Percentiles rank a stretch among this genome's conserved stretches.
phyloP scores from a whole-genome alignment of 441 rosid genomes.

The Mallotus japonicus region DNA sequence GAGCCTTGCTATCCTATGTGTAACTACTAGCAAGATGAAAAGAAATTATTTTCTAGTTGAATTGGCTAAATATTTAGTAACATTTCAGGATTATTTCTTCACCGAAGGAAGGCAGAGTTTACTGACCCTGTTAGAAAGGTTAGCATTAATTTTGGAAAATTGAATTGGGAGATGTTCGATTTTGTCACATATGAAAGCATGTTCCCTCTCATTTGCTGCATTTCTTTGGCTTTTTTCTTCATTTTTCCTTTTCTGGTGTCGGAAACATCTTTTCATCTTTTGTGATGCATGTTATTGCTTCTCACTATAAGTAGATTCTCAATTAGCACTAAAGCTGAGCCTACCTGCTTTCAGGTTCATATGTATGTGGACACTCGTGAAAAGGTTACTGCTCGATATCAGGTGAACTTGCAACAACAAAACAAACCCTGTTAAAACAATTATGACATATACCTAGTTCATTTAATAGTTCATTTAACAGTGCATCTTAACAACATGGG shows the following conservation, averaged over 20 bases:
- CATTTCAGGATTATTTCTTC: slow-evolving; percentile 83
- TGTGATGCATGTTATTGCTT: neutral
- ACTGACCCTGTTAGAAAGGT: slow-evolving; percentile 75
- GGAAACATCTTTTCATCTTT: neutral
- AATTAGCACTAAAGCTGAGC: slow-evolving; percentile 8
- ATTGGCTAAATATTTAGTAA: neutral
- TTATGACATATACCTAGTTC: neutral
- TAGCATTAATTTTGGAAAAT: slow-evolving; percentile 14
- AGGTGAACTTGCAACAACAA: slow-evolving; percentile 44
- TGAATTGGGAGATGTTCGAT: slow-evolving; percentile 3
- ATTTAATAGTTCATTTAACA: neutral
- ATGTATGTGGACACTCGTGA: slow-evolving; percentile 78
- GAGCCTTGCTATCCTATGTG: slow-evolving; percentile 9
- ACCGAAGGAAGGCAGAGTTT: slow-evolving; percentile 83
- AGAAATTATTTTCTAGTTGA: slow-evolving; percentile 2
- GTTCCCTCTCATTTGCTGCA: neutral
- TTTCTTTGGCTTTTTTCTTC: neutral
- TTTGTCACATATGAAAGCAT: neutral
- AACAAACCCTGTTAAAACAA: slow-evolving; percentile 3
- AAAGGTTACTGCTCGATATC: slow-evolving; percentile 92
- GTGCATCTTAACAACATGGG: neutral
- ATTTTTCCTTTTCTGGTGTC: neutral
- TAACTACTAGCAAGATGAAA: neutral
- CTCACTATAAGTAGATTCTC: slow-evolving; percentile 7
- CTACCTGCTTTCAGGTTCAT: slow-evolving; percentile 57